A percentile compares a stretch with the other conserved stretches of the same genome.
These are phyloP conservation scores for Alloascoidea hylecoeti DNA, from an alignment of 805 yeast species.

Conservation along the genomic window DNA sequence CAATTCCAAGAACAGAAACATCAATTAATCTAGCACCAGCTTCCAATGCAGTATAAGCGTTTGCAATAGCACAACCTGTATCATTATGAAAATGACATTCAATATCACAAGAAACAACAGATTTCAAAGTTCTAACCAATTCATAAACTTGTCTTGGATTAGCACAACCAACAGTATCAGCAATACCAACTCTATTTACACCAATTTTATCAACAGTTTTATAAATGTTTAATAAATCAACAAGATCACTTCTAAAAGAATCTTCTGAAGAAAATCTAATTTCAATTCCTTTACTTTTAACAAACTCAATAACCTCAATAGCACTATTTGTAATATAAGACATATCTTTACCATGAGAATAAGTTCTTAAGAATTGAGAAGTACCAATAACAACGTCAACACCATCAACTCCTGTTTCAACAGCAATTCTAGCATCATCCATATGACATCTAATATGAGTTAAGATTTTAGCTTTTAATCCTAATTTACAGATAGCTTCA, in stretches of 20 bases:
- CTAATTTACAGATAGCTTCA: conserved; percentile 77
- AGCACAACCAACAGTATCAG: conserved; percentile 85
- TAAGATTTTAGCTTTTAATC: conserved; percentile 68
- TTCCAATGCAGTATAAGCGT: conserved; percentile 80
- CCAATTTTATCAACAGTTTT: conserved; percentile 78
- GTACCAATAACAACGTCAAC: conserved; percentile 84
- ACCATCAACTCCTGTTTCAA: conserved; percentile 82
- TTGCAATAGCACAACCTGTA: conserved; percentile 84
- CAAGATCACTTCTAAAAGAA: conserved; percentile 74
- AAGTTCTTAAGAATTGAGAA: conserved; percentile 66
- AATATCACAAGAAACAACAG: conserved; percentile 72
- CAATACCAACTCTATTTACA: conserved; percentile 81
- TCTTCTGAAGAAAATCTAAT: conserved; percentile 78
- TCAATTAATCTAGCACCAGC: conserved; percentile 77
- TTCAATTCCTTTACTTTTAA: conserved; percentile 75
- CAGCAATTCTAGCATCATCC: conserved; percentile 84
- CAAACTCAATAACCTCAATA: conserved; percentile 72
- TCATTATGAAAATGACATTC: conserved; percentile 85
- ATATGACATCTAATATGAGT: conserved; percentile 81
- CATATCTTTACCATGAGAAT: conserved; percentile 82
- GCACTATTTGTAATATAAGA: conserved; percentile 74
- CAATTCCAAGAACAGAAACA: conserved; percentile 75
- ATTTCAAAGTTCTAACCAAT: conserved; percentile 62
- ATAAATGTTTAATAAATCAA: conserved; percentile 68
- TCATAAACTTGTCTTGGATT: conserved; percentile 85